Conservation (phyloP, 148 eudicot species). For the Vaccinium myrtillus region DNA sequence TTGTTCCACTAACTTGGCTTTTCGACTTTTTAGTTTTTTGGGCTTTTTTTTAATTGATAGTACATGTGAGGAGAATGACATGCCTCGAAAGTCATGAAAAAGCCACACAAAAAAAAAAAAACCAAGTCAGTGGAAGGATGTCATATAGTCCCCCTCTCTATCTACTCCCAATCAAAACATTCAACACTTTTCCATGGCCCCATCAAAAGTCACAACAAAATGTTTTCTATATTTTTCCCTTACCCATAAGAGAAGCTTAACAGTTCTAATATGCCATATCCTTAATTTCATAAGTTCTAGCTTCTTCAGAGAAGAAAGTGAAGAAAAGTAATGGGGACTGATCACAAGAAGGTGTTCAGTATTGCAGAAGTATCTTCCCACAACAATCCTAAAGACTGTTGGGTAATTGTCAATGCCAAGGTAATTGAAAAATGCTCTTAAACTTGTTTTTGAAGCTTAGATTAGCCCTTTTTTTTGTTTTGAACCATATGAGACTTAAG, state of each 20-base stretch:
- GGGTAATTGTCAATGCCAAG: slow-evolving; percentile 43
- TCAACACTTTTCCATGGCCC: not conserved
- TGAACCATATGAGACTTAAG: not conserved
- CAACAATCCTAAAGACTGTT: slow-evolving; percentile 38
- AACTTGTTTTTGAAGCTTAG: not conserved
- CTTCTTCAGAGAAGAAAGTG: not conserved
- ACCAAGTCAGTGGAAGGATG: too few relatives aligned
- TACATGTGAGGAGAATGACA: too few relatives aligned
- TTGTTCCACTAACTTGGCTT: too few relatives aligned
- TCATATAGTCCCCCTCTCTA: too few relatives aligned
- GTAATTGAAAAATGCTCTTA: slow-evolving; percentile 11
- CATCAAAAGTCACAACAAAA: too few relatives aligned
- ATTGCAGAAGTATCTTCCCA: slow-evolving; percentile 32
- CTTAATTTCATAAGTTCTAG: not conserved
- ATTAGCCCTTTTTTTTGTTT: not conserved
- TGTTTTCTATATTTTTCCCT: not conserved
- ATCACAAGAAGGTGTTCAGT: slow-evolving; percentile 17
- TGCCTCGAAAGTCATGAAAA: too few relatives aligned
- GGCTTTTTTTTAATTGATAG: too few relatives aligned
- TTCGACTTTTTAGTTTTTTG: too few relatives aligned
- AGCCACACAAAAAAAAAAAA: too few relatives aligned
- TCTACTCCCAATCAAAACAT: not conserved
- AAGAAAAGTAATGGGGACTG: slow-evolving; percentile 22
- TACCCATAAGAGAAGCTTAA: too few relatives aligned
- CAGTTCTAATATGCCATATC: not conserved